Evolutionary conservation across 2,329 filamentous ascomycete genomes (phyloP), one percentile per base, ranked within the genome.

Genomic region (Calonectria pseudoturangicola): DNA sequence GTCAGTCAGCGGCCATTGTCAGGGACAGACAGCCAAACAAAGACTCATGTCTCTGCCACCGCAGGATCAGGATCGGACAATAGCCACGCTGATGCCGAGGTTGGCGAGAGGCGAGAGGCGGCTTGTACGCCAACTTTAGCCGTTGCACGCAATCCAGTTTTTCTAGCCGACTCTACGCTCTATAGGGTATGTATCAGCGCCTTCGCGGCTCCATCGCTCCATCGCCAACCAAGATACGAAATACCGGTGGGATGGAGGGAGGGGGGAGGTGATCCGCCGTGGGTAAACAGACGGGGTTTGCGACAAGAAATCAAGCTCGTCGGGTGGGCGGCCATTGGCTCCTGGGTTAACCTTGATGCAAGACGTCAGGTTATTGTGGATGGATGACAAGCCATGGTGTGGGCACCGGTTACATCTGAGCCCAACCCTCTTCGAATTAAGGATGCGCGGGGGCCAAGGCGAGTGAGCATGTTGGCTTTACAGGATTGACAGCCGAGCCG

Each of bases 321-420:
- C 16, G 25, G 33, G n/a, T 54, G 50, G 18, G 25, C 39, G 21
- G 33, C 21, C 16, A 66, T 54, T 43, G 48, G 48, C 36, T 25
- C 18, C 50, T 45, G 64, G 25, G 48, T 54, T 66, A 66, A 56
- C 64, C 64, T 56, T 66, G 64, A 66, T 66, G 30, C 64, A 56
- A 45, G 33, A 36, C 6, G 33, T 36, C 33, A 63, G 58, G 39
- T 63, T 45, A 3, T 36, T 36, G 33, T 36, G 58, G 25, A 39
- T 43, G 50, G 39, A 63, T 43, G 39, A 56, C 48, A 45, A 21
- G 45, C 48, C 64, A 28, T 8, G 4, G 36, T 41, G 64, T 66
- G 45, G 45, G 47, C 45, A 50, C 25, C 18, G 47, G 45, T 39
- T 66, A n/a, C 47, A 54, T 54, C 58, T 63, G 15, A n/a, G 39